Base-by-base conservation (phyloP, 164 flowering plant species). In the Cinnamomum micranthum region DNA sequence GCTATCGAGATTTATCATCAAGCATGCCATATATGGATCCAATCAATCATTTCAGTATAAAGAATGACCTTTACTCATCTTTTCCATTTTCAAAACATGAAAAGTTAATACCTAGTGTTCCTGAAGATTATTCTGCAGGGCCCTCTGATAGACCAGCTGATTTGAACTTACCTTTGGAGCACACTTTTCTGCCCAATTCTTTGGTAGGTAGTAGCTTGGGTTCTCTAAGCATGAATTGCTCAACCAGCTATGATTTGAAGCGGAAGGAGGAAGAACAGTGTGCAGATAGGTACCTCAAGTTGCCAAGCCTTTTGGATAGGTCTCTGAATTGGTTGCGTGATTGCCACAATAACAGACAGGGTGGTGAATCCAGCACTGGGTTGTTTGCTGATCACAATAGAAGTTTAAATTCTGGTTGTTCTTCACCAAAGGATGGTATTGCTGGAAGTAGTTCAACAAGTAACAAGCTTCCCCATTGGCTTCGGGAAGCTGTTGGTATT, bases 381-480 rank as follows among this genome's bases (percentile, higher is more conserved):
- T 66, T 80, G 55, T 73, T 77, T 62, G 76, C 84, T 10, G 82
- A 80, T 60, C 77, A 77, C 41, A 74, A 76, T 66, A 75, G 74
- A 73, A 83, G 77, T 70, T 65, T 76, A 52, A 72, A 71, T 73
- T 51, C 75, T 73, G 73, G 77, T 72, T 70, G 75, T 62, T 68
- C 80, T 28, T 78, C 80, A 63, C 85, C 81, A 35, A 85, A 83
- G 50, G 85, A 85, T 75, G 89, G 81, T 25, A 75, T 75, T 63
- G 74, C 70, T 74, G 87, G 76, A 72, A 81, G 80, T 81, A 80
- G 82, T 78, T 81, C 89, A 68, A 79, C 84, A 2, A 80, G 82
- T 77, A 86, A 85, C 81, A 90, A 86, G 75, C 88, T 96, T 58
- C 99, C 99, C 41, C 99, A 94, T 83, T 96, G 99, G 99, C 97